phyloP scores from a whole-genome alignment of 805 yeast genomes.

The Candida namnaoensis region DNA sequence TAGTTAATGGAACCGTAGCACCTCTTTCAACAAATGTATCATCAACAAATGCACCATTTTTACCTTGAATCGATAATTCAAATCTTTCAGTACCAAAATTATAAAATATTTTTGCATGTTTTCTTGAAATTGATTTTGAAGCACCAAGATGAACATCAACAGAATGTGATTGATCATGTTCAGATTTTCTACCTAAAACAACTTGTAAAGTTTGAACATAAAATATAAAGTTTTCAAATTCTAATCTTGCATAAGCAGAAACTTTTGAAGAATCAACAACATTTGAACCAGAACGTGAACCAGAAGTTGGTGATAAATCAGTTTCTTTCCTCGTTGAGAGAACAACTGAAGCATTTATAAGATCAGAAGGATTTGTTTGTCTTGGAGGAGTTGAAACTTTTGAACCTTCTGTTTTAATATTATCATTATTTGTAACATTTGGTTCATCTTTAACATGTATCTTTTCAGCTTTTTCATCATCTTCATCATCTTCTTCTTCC shows the following conservation, averaged over 20 bases:
- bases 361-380: neutral
- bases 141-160: conserved; percentile 91
- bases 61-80: conserved; percentile 84
- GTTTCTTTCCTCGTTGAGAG: too few species aligned
- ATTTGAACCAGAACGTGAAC: neutral
- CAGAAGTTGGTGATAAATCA: too few species aligned
- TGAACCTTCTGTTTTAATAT: neutral
- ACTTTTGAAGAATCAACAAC: conserved; percentile 23
- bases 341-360: neutral
- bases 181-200: conserved; percentile 82
- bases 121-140: conserved; percentile 86
- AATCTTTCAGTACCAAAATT: conserved; percentile 94
- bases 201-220: conserved; percentile 96
- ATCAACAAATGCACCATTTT: conserved; percentile 96
- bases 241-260: conserved; percentile 60
- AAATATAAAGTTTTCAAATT: conserved; percentile 87
- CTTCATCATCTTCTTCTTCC: neutral
- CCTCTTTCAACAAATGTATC: conserved; percentile 86
- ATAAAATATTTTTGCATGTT: conserved; percentile 93
- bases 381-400: neutral
- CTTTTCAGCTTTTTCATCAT: too few species aligned
- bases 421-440: neutral
- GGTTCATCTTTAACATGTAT: neutral
- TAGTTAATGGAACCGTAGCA: conserved; percentile 77
- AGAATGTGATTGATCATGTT: conserved; percentile 55